Evolutionary conservation across 768 basidiomycete genomes (phyloP).

Genomic region (Kwoniella newhampshirensis): DNA sequence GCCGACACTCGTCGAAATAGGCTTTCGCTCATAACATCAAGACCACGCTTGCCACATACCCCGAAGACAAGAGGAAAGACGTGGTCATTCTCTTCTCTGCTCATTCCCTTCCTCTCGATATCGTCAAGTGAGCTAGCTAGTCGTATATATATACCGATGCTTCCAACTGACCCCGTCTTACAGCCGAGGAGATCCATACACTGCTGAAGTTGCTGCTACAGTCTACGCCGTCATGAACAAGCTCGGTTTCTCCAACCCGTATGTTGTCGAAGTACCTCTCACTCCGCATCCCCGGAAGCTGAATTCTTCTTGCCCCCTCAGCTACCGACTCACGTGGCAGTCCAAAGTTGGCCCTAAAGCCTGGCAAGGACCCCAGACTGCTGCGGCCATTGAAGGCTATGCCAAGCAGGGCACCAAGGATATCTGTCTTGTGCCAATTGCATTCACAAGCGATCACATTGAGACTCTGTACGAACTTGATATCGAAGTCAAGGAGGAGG

Average conservation of each 20-base stretch:
- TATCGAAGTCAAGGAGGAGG: slow-evolving; percentile 87
- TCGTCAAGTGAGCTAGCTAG: slow-evolving; percentile 72
- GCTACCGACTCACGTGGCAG: slow-evolving; percentile 96
- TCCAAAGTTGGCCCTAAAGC: slow-evolving; percentile 94
- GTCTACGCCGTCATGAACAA: slow-evolving; percentile 91
- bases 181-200: slow-evolving; percentile 90
- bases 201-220: slow-evolving; percentile 89
- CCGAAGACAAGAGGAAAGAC: slow-evolving; percentile 65
- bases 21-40: slow-evolving; percentile 88
- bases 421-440: slow-evolving; percentile 80
- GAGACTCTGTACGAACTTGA: slow-evolving; percentile 97
- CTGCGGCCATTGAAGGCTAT: slow-evolving; percentile 73
- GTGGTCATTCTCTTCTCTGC: slow-evolving; percentile 91
- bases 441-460: slow-evolving; percentile 98
- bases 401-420: slow-evolving; percentile 57
- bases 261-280: slow-evolving; percentile 1
- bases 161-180: neutral
- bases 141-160: too few species aligned
- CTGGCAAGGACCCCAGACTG: slow-evolving; percentile 98
- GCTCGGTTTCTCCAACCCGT: slow-evolving; percentile 58
- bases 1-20: slow-evolving; percentile 55
- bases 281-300: neutral
- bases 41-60: slow-evolving; percentile 74
- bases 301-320: slow-evolving; percentile 44
- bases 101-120: slow-evolving; percentile 95